Evolutionary conservation across 495 filamentous ascomycete species (phyloP), one percentile per base, ranked within the genome.

Genomic region (Chaetomidium leptoderma): DNA sequence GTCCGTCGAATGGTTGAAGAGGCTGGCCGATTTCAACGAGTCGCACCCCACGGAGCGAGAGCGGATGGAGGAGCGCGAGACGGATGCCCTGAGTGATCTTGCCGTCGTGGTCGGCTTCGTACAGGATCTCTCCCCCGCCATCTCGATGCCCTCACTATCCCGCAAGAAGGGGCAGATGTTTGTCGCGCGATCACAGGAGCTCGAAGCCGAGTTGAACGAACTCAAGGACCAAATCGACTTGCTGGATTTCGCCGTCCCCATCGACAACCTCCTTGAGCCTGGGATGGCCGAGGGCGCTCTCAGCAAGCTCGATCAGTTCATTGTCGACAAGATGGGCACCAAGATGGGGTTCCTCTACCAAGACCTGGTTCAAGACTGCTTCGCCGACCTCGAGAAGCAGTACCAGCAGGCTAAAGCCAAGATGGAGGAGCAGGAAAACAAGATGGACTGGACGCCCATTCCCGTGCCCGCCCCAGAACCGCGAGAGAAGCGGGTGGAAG

Each of bases 231-330:
- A 69, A 14, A 6, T 75, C 4, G 70, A 76, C 32, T 57, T 76
- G 14, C 49, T 48, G 8, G 57, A 69, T 5, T 72, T 69, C 52
- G 70, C 59, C 1, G 48, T 63, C 16, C 72, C 72, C 0, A 69
- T 73, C 30, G 65, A 70, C 40, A 72, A 71, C 17, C 67, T 76
- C 7, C 52, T 71, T 1, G 55, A 74, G n/a, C n/a, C n/a, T n/a
- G n/a, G n/a, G n/a, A 68, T 72, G 64, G 59, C 72, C 17, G 48
- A 64, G 10, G 59, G 48, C 13, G 72, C 73, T 1, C 57, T 75
- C 5, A 64, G 50, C 6, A 51, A 55, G 4, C 56, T 76, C 0
- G 63, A 77, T 24, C 39, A 67, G 53, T 72, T 72, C 45, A 58
- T 73, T n/a, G 29, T 66, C 32, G 48, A 69, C 1, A 68, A 72